Evolutionary conservation across 164 flowering plant species (phyloP).

Genomic region (Kingdonia uniflora): DNA sequence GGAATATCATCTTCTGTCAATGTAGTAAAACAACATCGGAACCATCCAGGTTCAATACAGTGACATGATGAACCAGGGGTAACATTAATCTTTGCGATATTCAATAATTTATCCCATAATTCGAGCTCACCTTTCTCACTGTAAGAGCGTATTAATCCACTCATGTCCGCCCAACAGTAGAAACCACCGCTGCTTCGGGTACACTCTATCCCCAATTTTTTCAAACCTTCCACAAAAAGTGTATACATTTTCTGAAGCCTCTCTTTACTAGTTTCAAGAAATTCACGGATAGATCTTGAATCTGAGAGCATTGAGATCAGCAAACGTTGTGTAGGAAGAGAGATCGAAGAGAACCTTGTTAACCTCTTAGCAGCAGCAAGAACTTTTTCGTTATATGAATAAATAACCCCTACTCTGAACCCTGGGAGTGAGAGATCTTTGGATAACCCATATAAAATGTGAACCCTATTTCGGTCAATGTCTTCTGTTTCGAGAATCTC

Average conservation of each 20-base stretch:
- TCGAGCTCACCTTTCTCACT: conserved; percentile 95
- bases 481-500: conserved; percentile 60
- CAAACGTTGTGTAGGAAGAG: conserved; percentile 62
- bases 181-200: conserved; percentile 59
- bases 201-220: conserved; percentile 58
- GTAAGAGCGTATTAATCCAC: conserved; percentile 66
- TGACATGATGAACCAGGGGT: conserved; percentile 90
- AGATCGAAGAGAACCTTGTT: conserved; percentile 66
- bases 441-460: conserved; percentile 67
- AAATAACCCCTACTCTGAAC: conserved; percentile 57
- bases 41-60: conserved; percentile 98
- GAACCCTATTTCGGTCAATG: conserved; percentile 61
- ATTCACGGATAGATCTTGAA: conserved; percentile 32
- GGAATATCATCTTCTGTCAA: conserved; percentile 64
- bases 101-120: conserved; percentile 83
- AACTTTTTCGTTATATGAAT: conserved; percentile 59
- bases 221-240: conserved; percentile 46
- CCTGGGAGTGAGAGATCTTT: conserved; percentile 73
- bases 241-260: conserved; percentile 40
- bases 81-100: conserved; percentile 59
- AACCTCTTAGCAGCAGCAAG: conserved; percentile 61
- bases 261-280: conserved; percentile 30
- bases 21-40: conserved; percentile 60
- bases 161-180: conserved; percentile 95
- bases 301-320: conserved; percentile 76